Evolutionary conservation across 305 asterid genomes (phyloP).

Genomic region (Fraxinus xanthoxyloides): DNA sequence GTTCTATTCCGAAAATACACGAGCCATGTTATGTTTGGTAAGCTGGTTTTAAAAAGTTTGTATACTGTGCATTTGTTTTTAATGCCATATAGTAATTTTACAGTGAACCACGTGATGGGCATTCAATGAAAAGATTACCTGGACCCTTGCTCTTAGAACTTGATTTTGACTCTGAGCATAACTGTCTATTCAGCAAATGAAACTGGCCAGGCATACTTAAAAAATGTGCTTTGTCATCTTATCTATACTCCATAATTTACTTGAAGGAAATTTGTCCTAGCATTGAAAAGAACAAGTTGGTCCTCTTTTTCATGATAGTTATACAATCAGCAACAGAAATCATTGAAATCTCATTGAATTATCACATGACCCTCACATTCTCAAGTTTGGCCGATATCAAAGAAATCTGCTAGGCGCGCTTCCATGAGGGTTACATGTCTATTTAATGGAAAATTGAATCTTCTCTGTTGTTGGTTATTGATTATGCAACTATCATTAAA

Average conservation of each 20-base stretch:
- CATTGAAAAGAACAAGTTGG: background rate
- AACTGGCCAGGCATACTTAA: background rate
- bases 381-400: background rate
- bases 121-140: background rate
- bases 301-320: background rate
- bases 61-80: conserved; percentile 5
- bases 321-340: background rate
- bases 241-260: background rate
- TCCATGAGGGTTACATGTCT: background rate
- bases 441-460: background rate
- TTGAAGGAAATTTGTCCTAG: background rate
- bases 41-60: conserved; percentile 28
- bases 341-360: background rate
- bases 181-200: background rate
- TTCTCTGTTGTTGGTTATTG: background rate
- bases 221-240: background rate
- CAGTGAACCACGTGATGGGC: background rate
- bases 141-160: background rate
- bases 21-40: conserved; percentile 98
- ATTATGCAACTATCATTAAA: background rate
- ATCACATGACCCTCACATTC: background rate
- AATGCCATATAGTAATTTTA: background rate
- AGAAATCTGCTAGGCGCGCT: background rate
- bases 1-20: conserved; percentile 86
- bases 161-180: conserved; percentile 16